Evolutionary conservation across 2,329 filamentous ascomycete species (phyloP), one percentile per base, ranked within the genome.

Genomic region (Aspergillus chevalieri): DNA sequence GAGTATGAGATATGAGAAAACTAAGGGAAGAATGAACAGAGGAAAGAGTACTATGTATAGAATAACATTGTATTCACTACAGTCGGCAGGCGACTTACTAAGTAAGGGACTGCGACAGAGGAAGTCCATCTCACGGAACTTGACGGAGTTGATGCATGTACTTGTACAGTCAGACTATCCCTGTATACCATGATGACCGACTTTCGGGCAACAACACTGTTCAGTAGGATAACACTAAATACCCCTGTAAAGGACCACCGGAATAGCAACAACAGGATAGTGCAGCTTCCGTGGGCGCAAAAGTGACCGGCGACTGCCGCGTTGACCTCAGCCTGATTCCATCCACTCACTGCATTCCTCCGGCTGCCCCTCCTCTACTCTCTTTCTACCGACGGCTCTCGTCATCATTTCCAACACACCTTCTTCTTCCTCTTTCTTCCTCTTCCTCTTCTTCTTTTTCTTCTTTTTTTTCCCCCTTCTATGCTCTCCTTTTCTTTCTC

Each of bases 251-350:
- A 30, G 5, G 12, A 44, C 51, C 46, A 44, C 38, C 28, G 49
- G 49, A 44, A 24, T 44, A 24, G 44, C 47, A 47, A 19, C 21
- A 22, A 19, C 41, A 2, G 7, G n/a, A n/a, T 19, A 21, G 14
- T 22, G 14, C 41, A 43, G 47, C 44, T 44, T 43, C 44, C 46
- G 48, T 41, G 36, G 36, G 36, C 26, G 26, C 26, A 30, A 30
- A 30, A 30, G 26, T 51, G 52, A 53, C 53, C 53, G 44, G 56
- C 50, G 39, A 46, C 49, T 36, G 47, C 52, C 52, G 48, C 44
- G 42, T 49, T 54, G 42, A 53, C 51, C 54, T 56, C 51, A 55
- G 57, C 52, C 56, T 58, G 56, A 58, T 48, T 49, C 44, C 41
- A 47, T 56, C 48, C 15, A 46, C 45, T 47, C 44, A 44, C 47